Evolutionary conservation across 352 stramenopile genomes (phyloP).

Genomic region (Aphanomyces invadans): DNA sequence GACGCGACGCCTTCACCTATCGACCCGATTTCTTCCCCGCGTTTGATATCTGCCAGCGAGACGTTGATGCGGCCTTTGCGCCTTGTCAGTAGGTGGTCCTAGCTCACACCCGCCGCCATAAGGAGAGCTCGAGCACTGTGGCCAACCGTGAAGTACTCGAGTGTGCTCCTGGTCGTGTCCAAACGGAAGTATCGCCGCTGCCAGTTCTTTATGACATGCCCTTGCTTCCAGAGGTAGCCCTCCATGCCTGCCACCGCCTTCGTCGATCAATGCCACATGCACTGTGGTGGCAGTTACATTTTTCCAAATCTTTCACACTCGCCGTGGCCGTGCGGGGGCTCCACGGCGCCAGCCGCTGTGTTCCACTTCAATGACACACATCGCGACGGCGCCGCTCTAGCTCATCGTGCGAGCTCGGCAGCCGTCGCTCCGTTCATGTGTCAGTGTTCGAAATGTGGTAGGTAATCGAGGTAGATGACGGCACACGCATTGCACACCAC

Average conservation of each 20-base stretch:
- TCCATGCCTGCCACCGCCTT: not conserved
- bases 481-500: too few species aligned
- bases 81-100: not conserved
- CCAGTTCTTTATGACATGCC: conserved; percentile 21
- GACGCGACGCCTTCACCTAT: conserved; percentile 21
- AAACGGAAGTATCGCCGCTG: conserved; percentile 17
- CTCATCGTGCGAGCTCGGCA: too few species aligned
- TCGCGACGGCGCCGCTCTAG: too few species aligned
- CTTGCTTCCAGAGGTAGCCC: conserved; percentile 20
- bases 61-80: not conserved
- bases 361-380: too few species aligned
- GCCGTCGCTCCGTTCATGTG: too few species aligned
- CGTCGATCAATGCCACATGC: not conserved
- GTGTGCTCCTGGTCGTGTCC: not conserved
- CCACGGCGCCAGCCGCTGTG: too few species aligned
- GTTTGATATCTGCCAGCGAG: not conserved
- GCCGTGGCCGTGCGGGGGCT: too few species aligned
- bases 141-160: conserved; percentile 19
- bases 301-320: too few species aligned
- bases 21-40: conserved; percentile 6
- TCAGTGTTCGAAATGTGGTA: too few species aligned
- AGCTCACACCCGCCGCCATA: not conserved
- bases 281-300: too few species aligned
- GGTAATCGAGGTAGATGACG: too few species aligned
- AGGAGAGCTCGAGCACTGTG: too few species aligned